Percentiles rank a stretch among this genome's conserved stretches.
phyloP scores from a whole-genome alignment of 306 rosid genomes.

The Trifolium fragiferum region DNA sequence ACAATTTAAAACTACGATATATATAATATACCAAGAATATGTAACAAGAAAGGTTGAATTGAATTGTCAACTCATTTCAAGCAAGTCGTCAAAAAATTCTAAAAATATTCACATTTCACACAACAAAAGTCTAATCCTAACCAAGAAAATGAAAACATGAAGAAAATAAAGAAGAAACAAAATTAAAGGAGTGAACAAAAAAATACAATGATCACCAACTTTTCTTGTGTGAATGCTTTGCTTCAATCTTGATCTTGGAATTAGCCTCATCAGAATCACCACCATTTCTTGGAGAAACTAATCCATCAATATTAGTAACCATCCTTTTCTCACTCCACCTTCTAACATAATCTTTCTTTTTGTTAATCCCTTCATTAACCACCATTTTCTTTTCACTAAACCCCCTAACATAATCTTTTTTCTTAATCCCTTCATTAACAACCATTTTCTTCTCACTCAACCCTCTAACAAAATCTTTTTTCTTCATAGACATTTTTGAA shows the following conservation, averaged over 20 bases:
- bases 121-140: conserved; percentile 33
- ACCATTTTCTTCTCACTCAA: conserved; percentile 50
- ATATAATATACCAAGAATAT: conserved; percentile 14
- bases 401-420: conserved; percentile 46
- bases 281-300: conserved; percentile 37
- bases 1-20: background rate
- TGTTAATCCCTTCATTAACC: conserved; percentile 33
- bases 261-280: conserved; percentile 10
- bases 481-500: background rate
- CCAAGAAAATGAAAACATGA: conserved; percentile 20
- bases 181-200: background rate
- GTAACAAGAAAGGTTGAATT: conserved; percentile 5
- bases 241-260: conserved; percentile 38
- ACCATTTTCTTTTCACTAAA: conserved; percentile 48
- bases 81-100: conserved; percentile 16
- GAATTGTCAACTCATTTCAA: conserved; percentile 4
- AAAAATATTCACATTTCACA: conserved; percentile 35
- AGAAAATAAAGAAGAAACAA: background rate
- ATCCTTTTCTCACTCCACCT: conserved; percentile 54
- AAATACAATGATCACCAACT: conserved; percentile 54
- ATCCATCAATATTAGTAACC: conserved; percentile 28
- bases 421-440: conserved; percentile 36
- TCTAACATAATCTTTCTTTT: conserved; percentile 52
- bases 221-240: conserved; percentile 51
- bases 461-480: conserved; percentile 45